Evolutionary conservation across 1,284 basidiomycete genomes (phyloP).

Genomic region (Trametes pubescens): DNA sequence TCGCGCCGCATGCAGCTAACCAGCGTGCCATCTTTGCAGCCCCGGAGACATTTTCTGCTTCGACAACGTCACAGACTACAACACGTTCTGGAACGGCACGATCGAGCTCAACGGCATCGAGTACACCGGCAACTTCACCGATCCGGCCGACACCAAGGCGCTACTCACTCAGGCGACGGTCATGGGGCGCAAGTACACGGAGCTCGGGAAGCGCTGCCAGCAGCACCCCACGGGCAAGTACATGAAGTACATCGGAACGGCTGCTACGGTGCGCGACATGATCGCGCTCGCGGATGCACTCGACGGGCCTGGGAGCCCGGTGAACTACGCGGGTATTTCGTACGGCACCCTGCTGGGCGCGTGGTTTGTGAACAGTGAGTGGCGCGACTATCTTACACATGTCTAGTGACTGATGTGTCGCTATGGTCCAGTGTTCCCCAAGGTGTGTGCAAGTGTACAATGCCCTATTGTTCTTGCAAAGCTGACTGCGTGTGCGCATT

Average conservation of each 20-base stretch:
- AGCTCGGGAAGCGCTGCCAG: conserved; percentile 7
- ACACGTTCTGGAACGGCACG: conserved; percentile 11
- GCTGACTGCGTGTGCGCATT: background rate
- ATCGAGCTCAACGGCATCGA: conserved; percentile 11
- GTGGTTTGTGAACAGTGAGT: conserved; percentile 33
- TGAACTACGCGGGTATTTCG: conserved; percentile 27
- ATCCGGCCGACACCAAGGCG: background rate
- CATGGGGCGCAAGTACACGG: conserved; percentile 13
- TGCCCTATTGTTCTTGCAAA: too few species aligned
- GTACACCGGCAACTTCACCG: conserved; percentile 8
- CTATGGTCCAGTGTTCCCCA: conserved; percentile 26
- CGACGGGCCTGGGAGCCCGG: conserved; percentile 22
- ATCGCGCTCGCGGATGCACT: conserved; percentile 30
- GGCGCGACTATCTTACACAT: background rate
- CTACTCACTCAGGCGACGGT: conserved; percentile 4
- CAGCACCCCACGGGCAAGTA: background rate
- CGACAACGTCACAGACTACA: background rate
- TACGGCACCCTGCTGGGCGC: conserved; percentile 29
- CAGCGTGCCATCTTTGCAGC: background rate
- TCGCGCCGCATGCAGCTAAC: too few species aligned
- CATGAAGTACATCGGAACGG: conserved; percentile 19
- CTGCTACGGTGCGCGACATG: conserved; percentile 22
- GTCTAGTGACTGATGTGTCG: background rate
- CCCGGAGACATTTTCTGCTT: conserved; percentile 16
- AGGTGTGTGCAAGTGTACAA: conserved; percentile 7